These are phyloP conservation scores for Massarina eburnea DNA, from an alignment of 2,329 filamentous ascomycete species.

Conservation along the genomic window DNA sequence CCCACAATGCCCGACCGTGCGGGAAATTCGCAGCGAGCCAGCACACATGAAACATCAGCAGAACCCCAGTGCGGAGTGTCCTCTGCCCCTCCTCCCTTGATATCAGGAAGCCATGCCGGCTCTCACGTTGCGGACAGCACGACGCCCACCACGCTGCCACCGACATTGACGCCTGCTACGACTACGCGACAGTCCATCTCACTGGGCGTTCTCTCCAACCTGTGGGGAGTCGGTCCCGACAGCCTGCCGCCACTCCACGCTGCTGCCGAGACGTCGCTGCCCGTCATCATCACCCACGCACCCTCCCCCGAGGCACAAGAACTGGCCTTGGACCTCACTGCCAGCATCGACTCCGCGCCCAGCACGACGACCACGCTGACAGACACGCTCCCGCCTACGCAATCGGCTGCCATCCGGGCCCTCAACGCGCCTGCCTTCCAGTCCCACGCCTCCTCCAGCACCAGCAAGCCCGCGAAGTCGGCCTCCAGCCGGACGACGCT, in stretches of 20 bases:
- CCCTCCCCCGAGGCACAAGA: constrained; percentile 31
- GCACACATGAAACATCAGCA: constrained; percentile 23
- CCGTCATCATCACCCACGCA: constrained; percentile 33
- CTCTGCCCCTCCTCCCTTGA: constrained; percentile 19
- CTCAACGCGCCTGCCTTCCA: constrained; percentile 43
- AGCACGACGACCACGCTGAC: constrained; percentile 41
- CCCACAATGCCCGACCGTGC: constrained; percentile 36
- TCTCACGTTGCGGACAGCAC: constrained; percentile 15
- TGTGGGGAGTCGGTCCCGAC: constrained; percentile 25
- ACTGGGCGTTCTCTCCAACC: constrained; percentile 33
- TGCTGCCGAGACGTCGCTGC: constrained; percentile 15
- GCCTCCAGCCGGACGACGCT: constrained; percentile 42
- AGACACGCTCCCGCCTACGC: constrained; percentile 39
- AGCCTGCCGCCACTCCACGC: constrained; percentile 17
- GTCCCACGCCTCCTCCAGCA: constrained; percentile 25
- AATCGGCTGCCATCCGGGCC: constrained; percentile 42
- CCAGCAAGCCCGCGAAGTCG: constrained; percentile 40
- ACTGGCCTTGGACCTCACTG: constrained; percentile 31
- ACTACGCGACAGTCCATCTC: constrained; percentile 38
- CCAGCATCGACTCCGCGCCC: constrained; percentile 36
- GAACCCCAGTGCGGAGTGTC: constrained; percentile 3
- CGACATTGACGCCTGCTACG: constrained; percentile 38
- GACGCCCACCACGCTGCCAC: constrained; percentile 24
- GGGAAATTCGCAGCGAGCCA: constrained; percentile 25
- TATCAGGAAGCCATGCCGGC: constrained; percentile 12